Percentiles rank a stretch among this genome's conserved stretches.
These are phyloP conservation scores for Globisporangium emineosum DNA, from an alignment of 352 stramenopile species.

Conservation along the genomic window DNA sequence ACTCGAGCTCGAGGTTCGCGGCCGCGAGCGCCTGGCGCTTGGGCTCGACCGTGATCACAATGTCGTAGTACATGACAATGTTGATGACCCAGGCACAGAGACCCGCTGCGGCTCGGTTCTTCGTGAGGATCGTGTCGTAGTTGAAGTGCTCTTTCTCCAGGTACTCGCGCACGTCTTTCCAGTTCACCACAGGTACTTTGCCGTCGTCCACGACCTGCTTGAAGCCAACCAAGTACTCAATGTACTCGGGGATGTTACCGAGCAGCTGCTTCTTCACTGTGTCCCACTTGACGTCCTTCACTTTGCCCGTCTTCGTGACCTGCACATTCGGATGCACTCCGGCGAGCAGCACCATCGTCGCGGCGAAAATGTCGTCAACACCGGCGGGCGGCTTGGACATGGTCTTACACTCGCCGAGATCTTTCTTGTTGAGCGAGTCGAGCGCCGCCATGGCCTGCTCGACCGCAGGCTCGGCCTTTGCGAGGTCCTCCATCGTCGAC, in stretches of 20 bases:
- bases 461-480: conserved; percentile 93
- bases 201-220: conserved; percentile 94
- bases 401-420: conserved; percentile 95
- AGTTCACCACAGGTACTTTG: conserved; percentile 90
- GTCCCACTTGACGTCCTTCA: conserved; percentile 96
- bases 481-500: conserved; percentile 87
- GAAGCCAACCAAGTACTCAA: conserved; percentile 92
- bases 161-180: conserved; percentile 93
- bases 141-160: conserved; percentile 95
- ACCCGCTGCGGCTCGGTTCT: conserved; percentile 93
- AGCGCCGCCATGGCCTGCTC: conserved; percentile 95
- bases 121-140: conserved; percentile 92
- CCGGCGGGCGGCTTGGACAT: conserved; percentile 94
- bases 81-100: conserved; percentile 95
- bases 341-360: conserved; percentile 92
- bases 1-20: conserved; percentile 89
- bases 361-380: conserved; percentile 94
- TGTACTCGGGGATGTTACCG: conserved; percentile 95
- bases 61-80: conserved; percentile 97
- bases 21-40: conserved; percentile 91
- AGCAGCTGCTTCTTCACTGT: conserved; percentile 94
- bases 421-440: conserved; percentile 96
- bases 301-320: conserved; percentile 93
- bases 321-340: conserved; percentile 93
- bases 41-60: conserved; percentile 93